Evolutionary conservation across 129 eudicot genomes (phyloP).

Genomic region (Arctium lappa): DNA sequence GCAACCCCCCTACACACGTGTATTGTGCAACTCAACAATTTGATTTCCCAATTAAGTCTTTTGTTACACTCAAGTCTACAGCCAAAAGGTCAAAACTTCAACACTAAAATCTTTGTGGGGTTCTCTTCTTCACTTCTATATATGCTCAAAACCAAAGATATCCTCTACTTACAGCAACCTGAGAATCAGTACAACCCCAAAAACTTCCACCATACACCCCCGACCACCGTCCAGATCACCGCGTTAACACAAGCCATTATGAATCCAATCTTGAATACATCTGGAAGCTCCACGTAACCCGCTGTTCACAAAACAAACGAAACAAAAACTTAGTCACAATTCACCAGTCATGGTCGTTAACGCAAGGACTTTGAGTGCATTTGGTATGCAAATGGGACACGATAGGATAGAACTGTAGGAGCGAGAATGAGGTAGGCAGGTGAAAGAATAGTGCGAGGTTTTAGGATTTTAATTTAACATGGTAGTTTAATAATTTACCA

Average conservation of each 20-base stretch:
- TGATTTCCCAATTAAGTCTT: constrained; percentile 19
- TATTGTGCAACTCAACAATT: constrained; percentile 11
- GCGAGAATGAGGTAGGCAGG: background rate
- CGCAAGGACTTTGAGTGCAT: background rate
- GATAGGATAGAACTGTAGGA: background rate
- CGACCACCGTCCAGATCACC: constrained; percentile 71
- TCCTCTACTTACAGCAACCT: constrained; percentile 27
- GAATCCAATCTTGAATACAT: constrained; percentile 73
- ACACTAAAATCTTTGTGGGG: constrained; percentile 1
- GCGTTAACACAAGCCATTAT: constrained; percentile 71
- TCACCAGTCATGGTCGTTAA: background rate
- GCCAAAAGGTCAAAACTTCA: constrained; percentile 20
- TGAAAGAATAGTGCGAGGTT: background rate
- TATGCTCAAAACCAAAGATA: constrained; percentile 23
- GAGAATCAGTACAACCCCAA: constrained; percentile 70
- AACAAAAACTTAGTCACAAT: constrained; percentile 16
- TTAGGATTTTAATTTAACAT: background rate
- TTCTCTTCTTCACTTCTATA: constrained; percentile 7
- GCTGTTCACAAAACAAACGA: constrained; percentile 40
- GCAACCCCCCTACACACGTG: background rate
- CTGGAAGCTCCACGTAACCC: constrained; percentile 91
- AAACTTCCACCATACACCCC: constrained; percentile 93
- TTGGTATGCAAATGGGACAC: background rate
- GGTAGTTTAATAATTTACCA: background rate
- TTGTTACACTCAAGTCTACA: constrained; percentile 20